Conservation (phyloP, 2,329 filamentous ascomycete genomes). For the Phyllosticta citriasiana region DNA sequence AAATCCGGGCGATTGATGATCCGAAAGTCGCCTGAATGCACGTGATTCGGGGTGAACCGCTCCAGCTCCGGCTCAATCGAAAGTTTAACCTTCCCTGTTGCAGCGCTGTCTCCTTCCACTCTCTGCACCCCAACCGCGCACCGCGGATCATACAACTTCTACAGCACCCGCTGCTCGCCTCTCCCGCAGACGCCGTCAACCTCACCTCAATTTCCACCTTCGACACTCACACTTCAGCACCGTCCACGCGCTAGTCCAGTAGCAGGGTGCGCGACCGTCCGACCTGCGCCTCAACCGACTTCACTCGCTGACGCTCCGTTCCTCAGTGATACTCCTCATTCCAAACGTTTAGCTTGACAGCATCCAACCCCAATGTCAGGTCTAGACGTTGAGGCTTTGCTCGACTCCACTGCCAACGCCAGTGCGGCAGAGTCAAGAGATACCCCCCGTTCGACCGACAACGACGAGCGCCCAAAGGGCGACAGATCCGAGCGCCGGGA, state of each 20-base stretch:
- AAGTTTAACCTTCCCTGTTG: not conserved
- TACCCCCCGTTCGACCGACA: constrained; percentile 40
- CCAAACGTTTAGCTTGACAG: constrained; percentile 9
- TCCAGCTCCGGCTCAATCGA: no score
- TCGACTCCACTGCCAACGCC: constrained; percentile 70
- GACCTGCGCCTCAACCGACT: not conserved
- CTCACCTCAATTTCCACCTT: not conserved
- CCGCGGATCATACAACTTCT: not conserved
- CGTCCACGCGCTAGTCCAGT: constrained; percentile 5
- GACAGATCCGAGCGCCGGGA: constrained; percentile 25
- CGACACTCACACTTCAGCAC: not conserved
- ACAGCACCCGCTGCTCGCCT: not conserved
- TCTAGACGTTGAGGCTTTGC: constrained; percentile 78
- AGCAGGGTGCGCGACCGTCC: constrained; percentile 6
- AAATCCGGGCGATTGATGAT: no score
- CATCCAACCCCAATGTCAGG: constrained; percentile 46
- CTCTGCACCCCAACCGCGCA: not conserved
- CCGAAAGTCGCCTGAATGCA: no score
- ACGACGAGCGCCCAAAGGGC: constrained; percentile 28
- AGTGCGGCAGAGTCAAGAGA: constrained; percentile 23
- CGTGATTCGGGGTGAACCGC: no score
- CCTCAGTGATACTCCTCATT: constrained; percentile 11
- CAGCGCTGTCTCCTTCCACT: not conserved
- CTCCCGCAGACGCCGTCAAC: not conserved
- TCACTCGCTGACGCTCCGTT: constrained; percentile 7